phyloP scores from a whole-genome alignment of 2,329 filamentous ascomycete genomes.

The Alternaria sp. region DNA sequence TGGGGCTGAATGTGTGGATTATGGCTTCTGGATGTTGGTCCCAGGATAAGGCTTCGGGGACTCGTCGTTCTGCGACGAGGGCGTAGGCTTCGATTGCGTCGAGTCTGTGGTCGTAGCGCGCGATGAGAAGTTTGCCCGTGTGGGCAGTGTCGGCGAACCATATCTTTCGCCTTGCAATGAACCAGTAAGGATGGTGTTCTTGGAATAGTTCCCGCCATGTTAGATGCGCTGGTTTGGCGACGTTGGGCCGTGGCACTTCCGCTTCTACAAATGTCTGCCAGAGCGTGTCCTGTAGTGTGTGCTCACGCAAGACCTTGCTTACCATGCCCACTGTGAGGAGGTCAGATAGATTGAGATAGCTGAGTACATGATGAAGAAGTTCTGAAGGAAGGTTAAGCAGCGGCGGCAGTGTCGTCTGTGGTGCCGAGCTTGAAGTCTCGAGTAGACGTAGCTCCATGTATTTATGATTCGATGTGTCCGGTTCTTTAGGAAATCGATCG shows the following conservation, averaged over 20 bases:
- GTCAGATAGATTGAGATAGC: conserved; percentile 70
- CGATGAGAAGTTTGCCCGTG: conserved; percentile 76
- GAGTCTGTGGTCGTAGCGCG: conserved; percentile 75
- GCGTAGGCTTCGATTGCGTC: conserved; percentile 84
- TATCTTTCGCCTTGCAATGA: conserved; percentile 78
- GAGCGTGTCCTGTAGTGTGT: conserved; percentile 70
- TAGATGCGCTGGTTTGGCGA: conserved; percentile 62
- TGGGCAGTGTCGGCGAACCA: conserved; percentile 84
- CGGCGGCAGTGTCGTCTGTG: conserved; percentile 18
- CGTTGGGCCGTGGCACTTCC: conserved; percentile 63
- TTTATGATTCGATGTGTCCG: background rate
- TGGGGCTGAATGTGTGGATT: conserved; percentile 76
- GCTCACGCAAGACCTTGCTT: conserved; percentile 66
- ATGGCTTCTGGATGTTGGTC: conserved; percentile 69
- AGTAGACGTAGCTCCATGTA: background rate
- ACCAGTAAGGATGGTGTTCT: conserved; percentile 83
- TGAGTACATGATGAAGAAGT: conserved; percentile 75
- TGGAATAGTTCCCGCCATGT: conserved; percentile 76
- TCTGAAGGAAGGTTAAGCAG: conserved; percentile 74
- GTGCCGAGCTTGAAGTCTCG: background rate
- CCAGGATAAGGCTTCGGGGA: conserved; percentile 69
- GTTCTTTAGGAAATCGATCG: background rate
- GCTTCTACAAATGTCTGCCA: conserved; percentile 76
- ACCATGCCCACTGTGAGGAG: conserved; percentile 68
- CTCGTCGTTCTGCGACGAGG: conserved; percentile 70